Base-by-base conservation (phyloP, 2,329 filamentous ascomycete genomes). In the Cucurbitaria berberidis region DNA sequence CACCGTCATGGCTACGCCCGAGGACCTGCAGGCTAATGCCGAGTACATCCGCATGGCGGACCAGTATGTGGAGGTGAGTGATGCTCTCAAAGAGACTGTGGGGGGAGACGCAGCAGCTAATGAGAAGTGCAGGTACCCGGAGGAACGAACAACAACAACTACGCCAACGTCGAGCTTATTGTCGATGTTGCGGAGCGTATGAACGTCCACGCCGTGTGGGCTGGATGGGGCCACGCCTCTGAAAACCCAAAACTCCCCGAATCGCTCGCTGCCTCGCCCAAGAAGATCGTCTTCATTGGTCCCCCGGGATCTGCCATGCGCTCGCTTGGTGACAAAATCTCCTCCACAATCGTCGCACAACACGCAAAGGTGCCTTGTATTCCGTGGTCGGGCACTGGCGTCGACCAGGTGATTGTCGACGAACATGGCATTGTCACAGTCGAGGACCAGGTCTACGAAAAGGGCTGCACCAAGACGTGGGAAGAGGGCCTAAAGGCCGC, bases 1-100 rank as follows among this genome's bases (percentile, higher is more conserved):
- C 81, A 99, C 95, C 60, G 95, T 99, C 75, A 99, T 99, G 95
- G 95, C 95, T 67, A 99, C 95, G 34, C 95, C 95, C 44, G 95
- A 99, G 80, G 95, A 99, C 88, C 79, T 99, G 74, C 87, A 89
- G 76, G 95, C 95, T 75, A 99, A 99, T 77, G 95, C 95, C 66
- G 95, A 99, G 80, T 99, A 99, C 81, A 99, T 99, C 76, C 87
- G 95, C 76, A 98, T 99, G 95, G 95, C 95, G 29, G 95, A 99
- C 80, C 91, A 97, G 84, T 99, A 99, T 77, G 95, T 99, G 68
- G 95, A 99, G 81, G 83, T 85, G 75, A 47, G 79, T 66, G 43
- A 38, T 45, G 27, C 44, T 21, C 36, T 29, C 19, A 16, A n/a
- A 46, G 30, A 29, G 32, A 41, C 49, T 44, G 30, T 26, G 21